These are phyloP conservation scores for Vigna reflexopilosa DNA, from an alignment of 306 rosid species.

Conservation along the genomic window DNA sequence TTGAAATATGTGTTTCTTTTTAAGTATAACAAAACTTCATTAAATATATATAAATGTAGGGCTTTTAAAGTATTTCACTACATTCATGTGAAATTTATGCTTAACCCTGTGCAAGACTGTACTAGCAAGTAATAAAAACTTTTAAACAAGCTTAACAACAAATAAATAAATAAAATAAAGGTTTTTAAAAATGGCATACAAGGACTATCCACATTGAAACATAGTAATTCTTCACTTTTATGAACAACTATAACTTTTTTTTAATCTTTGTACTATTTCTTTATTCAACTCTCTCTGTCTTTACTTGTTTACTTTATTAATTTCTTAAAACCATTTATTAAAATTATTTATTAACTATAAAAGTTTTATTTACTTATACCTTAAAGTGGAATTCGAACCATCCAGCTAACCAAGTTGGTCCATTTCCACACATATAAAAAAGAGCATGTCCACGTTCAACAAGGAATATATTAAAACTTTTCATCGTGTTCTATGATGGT, in stretches of 20 bases:
- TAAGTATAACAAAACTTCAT: no score
- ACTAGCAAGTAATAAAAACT: not conserved
- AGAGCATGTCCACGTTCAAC: slow-evolving; percentile 14
- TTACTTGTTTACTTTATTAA: not conserved
- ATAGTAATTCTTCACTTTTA: not conserved
- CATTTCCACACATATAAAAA: slow-evolving; percentile 8
- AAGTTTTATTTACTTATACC: not conserved
- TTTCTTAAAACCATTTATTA: not conserved
- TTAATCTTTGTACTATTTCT: not conserved
- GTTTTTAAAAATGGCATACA: not conserved
- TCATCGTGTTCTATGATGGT: no score
- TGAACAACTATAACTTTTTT: not conserved
- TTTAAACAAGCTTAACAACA: not conserved
- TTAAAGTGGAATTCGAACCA: not conserved
- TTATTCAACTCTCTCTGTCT: not conserved
- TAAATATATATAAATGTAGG: not conserved
- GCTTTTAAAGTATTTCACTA: not conserved
- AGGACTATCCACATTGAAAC: not conserved
- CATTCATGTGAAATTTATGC: not conserved
- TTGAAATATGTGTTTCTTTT: not conserved
- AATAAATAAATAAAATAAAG: not conserved
- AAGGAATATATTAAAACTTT: not conserved
- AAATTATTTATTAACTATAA: not conserved
- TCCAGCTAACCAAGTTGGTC: slow-evolving; percentile 19
- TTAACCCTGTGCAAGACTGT: not conserved